Evolutionary conservation across 805 yeast genomes (phyloP), one percentile per base, ranked within the genome.

Genomic region (Teunomyces barrocoloradensis): DNA sequence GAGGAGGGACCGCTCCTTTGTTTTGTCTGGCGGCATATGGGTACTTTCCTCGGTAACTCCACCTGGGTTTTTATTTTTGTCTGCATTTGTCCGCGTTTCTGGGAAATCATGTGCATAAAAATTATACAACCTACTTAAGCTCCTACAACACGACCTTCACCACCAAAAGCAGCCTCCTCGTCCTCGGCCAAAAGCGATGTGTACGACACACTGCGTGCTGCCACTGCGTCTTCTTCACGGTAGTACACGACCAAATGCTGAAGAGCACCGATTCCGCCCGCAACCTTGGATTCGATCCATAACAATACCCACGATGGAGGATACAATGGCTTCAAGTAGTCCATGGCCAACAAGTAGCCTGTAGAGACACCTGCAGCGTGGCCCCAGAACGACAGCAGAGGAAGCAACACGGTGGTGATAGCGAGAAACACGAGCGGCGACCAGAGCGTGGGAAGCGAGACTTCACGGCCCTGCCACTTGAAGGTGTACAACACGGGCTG

Each of bases 321-420:
- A 40, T 79, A 77, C 49, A 89, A 65, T 42, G 74, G 66, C 30
- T 74, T 73, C 47, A 89, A 69, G 53, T 78, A 74, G 11, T 84
- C 89, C 52, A 67, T 65, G 3, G 77, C 83, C 57, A 85, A 71
- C 5, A 79, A 74, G 61, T 77, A 85, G 7, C 97, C 97, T 10
- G 84, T 73, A 3, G 75, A 50, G 36, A 87, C 66, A 4, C 87
- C 92, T 34, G 85, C 75, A 47, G 81, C 68, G 62, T 89, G 96
- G 28, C 95, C 94, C 54, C 85, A 69, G 54, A 87, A 81, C 48
- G 89, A 82, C 3, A 89, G 78, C 6, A 79, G 76, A 1, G 95
- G 91, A 36, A 84, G 61, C 23, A 85, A 37, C 5, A 86, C 46
- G 1, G 80, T 73, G 39, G 78, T 64, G 6, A 80, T 15, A 1